These are phyloP conservation scores for rapeseed (Brassica napus) DNA, from an alignment of 345 rosid species.

Conservation along the genomic window DNA sequence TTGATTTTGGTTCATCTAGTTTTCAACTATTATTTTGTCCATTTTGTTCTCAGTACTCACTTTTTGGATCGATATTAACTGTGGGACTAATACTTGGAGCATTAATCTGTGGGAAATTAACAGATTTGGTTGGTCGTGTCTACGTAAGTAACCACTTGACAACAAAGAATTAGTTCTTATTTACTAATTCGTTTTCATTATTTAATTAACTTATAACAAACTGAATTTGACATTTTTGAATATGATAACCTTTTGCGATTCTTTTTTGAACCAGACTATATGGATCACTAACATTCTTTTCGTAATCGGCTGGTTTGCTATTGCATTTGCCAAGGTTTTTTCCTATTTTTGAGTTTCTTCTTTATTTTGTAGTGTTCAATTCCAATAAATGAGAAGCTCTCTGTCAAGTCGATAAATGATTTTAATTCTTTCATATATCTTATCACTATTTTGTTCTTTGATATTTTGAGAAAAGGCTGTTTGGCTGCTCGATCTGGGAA, in stretches of 20 bases:
- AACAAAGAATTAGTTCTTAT: not conserved
- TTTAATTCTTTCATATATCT: not conserved
- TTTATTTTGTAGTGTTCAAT: not conserved
- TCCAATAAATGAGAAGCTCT: not conserved
- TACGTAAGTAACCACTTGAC: slow-evolving; percentile 37
- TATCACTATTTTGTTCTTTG: not conserved
- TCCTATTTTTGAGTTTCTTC: not conserved
- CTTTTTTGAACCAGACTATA: slow-evolving; percentile 49
- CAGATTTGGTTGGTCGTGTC: slow-evolving; percentile 55
- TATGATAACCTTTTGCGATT: not conserved
- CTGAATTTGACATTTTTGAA: not conserved
- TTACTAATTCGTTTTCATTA: not conserved
- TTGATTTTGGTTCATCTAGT: not conserved
- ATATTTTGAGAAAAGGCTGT: slow-evolving; percentile 44
- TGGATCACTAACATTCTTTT: slow-evolving; percentile 46
- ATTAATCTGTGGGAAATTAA: slow-evolving; percentile 43
- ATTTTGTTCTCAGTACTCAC: slow-evolving; percentile 42
- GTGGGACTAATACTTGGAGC: slow-evolving; percentile 55
- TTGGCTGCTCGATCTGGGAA: slow-evolving; percentile 68
- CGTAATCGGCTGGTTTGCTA: slow-evolving; percentile 53
- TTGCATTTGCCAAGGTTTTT: slow-evolving; percentile 57
- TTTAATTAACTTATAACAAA: not conserved
- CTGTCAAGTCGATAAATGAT: not conserved
- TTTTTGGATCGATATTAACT: slow-evolving; percentile 57
- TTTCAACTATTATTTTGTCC: not conserved